These are phyloP conservation scores for Fraxinus ornus DNA, from an alignment of 305 asterid species.

Conservation along the genomic window DNA sequence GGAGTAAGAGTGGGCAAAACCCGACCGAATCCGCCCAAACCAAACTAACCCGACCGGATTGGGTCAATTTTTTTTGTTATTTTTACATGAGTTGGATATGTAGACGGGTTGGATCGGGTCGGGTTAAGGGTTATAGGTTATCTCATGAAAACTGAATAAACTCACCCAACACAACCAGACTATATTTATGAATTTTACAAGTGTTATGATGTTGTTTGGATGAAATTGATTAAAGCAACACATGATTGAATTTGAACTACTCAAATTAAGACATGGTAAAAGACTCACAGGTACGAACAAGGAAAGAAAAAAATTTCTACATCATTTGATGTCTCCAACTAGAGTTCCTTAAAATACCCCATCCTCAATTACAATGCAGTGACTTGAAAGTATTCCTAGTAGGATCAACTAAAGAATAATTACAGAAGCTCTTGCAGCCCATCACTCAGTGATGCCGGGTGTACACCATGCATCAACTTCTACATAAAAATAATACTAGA, in stretches of 20 bases:
- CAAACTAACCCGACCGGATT: no score
- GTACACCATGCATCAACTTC: not conserved
- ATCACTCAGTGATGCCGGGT: not conserved
- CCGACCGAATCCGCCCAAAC: no score
- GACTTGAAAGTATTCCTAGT: not conserved
- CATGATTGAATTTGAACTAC: not conserved
- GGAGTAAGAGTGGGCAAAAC: no score
- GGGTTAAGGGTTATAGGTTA: no score
- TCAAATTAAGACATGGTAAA: not conserved
- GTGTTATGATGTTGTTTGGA: no score
- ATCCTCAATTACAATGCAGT: not conserved
- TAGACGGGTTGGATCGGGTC: no score
- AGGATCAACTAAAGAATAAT: not conserved
- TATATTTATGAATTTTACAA: no score
- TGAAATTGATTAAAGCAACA: no score
- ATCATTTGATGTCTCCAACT: not conserved
- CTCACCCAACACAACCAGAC: no score
- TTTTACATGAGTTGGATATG: no score
- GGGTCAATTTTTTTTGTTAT: no score
- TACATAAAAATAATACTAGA: not conserved
- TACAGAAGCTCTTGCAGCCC: not conserved
- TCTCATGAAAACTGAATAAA: no score
- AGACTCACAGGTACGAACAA: not conserved
- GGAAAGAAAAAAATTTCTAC: not conserved
- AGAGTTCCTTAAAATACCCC: not conserved